A percentile compares a stretch with the other conserved stretches of the same genome.
phyloP scores from a whole-genome alignment of 805 yeast species.

The Saccharomycopsis fodiens region DNA sequence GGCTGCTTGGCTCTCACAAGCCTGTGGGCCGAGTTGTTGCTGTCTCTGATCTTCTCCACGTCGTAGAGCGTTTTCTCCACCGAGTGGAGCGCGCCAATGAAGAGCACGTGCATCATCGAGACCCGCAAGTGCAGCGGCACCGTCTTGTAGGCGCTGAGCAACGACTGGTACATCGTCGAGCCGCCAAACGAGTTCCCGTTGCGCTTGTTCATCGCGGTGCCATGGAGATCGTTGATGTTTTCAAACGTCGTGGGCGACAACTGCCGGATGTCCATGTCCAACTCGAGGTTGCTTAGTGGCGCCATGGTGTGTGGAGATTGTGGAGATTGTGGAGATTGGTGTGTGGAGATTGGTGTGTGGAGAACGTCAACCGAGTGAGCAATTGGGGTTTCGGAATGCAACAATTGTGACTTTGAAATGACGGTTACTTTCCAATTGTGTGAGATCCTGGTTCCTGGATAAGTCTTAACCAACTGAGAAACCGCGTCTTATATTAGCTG shows the following conservation, averaged over 20 bases:
- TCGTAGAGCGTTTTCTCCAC: not conserved
- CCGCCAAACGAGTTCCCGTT: conserved; percentile 11
- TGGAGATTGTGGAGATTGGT: too few species aligned
- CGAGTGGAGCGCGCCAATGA: not conserved
- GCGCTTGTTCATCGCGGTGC: not conserved
- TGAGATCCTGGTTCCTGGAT: too few species aligned
- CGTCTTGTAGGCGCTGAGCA: conserved; percentile 2
- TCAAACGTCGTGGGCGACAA: not conserved
- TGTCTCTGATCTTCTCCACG: conserved; percentile 5
- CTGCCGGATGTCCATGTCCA: conserved; percentile 2
- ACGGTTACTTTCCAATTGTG: too few species aligned
- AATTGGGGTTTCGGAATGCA: too few species aligned
- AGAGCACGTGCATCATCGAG: not conserved
- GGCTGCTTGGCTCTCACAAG: conserved; percentile 1
- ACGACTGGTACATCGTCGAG: conserved; percentile 4
- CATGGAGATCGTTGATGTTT: conserved; percentile 1
- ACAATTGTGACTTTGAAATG: too few species aligned
- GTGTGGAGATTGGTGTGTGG: not conserved
- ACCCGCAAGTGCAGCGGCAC: not conserved
- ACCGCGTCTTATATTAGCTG: too few species aligned
- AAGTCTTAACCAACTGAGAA: too few species aligned
- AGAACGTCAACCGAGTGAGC: too few species aligned
- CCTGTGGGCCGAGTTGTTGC: conserved; percentile 5
- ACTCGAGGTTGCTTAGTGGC: conserved; percentile 4
- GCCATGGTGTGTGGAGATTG: not conserved